Conservation (phyloP, 768 basidiomycete genomes). For the Floccularia luteovirens region DNA sequence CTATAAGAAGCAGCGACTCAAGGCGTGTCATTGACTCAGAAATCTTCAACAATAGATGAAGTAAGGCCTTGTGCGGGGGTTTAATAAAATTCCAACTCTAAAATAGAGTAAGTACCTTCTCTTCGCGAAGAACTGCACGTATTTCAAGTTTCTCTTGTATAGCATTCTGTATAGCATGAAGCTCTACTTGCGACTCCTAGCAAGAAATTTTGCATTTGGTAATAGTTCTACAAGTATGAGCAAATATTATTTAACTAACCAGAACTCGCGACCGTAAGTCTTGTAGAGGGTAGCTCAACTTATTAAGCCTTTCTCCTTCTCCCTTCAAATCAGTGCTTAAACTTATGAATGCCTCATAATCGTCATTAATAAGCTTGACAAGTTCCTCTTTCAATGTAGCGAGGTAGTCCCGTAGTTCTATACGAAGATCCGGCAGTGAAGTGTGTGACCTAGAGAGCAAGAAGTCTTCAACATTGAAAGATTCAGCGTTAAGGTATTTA, state of each 20-base stretch:
- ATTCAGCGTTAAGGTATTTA: slow-evolving; percentile 55
- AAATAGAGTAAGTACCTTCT: slow-evolving; percentile 50
- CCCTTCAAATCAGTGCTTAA: slow-evolving; percentile 88
- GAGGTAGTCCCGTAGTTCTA: slow-evolving; percentile 83
- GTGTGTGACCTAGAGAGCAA: slow-evolving; percentile 80
- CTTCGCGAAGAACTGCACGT: slow-evolving; percentile 72
- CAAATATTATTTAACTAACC: slow-evolving; percentile 36
- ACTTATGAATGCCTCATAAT: slow-evolving; percentile 97
- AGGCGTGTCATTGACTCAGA: slow-evolving; percentile 87
- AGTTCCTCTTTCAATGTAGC: slow-evolving; percentile 85
- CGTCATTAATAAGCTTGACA: slow-evolving; percentile 92
- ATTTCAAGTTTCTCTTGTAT: slow-evolving; percentile 75
- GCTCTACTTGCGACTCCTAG: slow-evolving; percentile 57
- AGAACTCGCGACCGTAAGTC: slow-evolving; percentile 57
- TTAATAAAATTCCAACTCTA: too few relatives aligned
- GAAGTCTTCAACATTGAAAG: slow-evolving; percentile 82
- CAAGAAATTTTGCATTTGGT: neutral
- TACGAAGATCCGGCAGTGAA: slow-evolving; percentile 79
- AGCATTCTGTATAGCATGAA: slow-evolving; percentile 61
- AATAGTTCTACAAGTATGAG: neutral
- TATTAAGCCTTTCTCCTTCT: slow-evolving; percentile 67
- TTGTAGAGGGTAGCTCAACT: slow-evolving; percentile 60
- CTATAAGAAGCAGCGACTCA: slow-evolving; percentile 75
- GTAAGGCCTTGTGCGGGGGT: slow-evolving; percentile 72
- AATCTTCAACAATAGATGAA: slow-evolving; percentile 85